A percentile compares a stretch with the other conserved stretches of the same genome.
phyloP scores from a whole-genome alignment of 768 basidiomycete genomes.

The Boletus sensibilis region DNA sequence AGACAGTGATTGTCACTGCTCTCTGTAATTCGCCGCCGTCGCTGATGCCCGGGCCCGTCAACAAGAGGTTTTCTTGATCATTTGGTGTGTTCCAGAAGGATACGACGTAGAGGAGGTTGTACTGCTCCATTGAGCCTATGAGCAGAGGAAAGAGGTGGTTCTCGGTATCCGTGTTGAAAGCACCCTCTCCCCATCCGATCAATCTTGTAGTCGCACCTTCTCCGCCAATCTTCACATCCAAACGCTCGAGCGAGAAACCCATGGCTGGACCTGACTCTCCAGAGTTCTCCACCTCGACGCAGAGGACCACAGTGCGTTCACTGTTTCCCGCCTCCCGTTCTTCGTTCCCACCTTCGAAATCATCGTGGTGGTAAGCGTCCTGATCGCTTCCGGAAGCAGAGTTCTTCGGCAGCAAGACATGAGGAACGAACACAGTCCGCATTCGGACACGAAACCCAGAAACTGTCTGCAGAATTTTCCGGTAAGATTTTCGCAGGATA shows the following conservation, averaged over 20 bases:
- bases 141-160: conserved; percentile 64
- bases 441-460: conserved; percentile 89
- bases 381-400: conserved; percentile 27
- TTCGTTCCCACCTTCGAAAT: conserved; percentile 48
- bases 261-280: conserved; percentile 58
- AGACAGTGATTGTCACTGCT: conserved; percentile 76
- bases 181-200: conserved; percentile 48
- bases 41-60: conserved; percentile 33
- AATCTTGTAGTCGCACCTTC: conserved; percentile 52
- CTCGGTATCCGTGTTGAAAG: conserved; percentile 33
- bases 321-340: conserved; percentile 66
- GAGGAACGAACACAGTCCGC: conserved; percentile 92
- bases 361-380: conserved; percentile 29
- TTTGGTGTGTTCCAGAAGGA: conserved; percentile 69
- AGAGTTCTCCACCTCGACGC: conserved; percentile 86
- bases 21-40: conserved; percentile 55
- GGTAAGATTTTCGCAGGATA: conserved; percentile 82
- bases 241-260: conserved; percentile 73
- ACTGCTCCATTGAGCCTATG: conserved; percentile 75
- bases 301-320: conserved; percentile 85
- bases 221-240: conserved; percentile 75
- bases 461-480: conserved; percentile 73
- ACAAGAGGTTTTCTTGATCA: conserved; percentile 42
- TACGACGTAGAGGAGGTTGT: conserved; percentile 88
- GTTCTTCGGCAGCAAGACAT: conserved; percentile 62